phyloP scores from a whole-genome alignment of 164 flowering plant genomes.

The Liriodendron chinense region DNA sequence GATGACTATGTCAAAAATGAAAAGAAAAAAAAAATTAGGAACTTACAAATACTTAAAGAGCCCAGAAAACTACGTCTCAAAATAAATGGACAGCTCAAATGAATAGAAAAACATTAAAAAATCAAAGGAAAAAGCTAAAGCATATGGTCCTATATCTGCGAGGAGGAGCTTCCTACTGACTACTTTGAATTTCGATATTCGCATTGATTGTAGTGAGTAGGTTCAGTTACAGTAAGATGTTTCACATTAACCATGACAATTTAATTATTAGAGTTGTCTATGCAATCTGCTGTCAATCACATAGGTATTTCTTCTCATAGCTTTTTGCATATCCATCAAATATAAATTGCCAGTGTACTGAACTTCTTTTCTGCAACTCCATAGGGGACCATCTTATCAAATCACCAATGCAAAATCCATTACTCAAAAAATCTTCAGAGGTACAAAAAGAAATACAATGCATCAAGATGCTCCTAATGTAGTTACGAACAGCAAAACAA shows the following conservation, averaged over 20 bases:
- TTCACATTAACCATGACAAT: neutral
- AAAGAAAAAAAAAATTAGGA: neutral
- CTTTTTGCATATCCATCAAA: no score
- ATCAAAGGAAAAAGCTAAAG: neutral
- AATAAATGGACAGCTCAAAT: neutral
- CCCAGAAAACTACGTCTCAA: neutral
- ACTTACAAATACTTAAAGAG: neutral
- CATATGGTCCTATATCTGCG: neutral
- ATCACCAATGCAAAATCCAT: no score
- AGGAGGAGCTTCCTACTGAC: neutral
- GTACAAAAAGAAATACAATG: no score
- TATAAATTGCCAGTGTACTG: no score
- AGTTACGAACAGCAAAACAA: no score
- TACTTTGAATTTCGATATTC: neutral
- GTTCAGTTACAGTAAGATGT: neutral
- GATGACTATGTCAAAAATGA: constrained; percentile 45
- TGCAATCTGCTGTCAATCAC: no score
- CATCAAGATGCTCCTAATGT: no score
- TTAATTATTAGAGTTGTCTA: neutral
- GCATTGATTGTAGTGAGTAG: neutral
- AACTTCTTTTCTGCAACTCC: no score
- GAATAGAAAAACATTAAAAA: neutral
- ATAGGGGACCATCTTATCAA: no score
- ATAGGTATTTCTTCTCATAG: no score
- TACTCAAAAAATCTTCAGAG: no score